These are phyloP conservation scores for Psilocybe subaeruginosa DNA, from an alignment of 768 basidiomycete genomes.

Conservation along the genomic window DNA sequence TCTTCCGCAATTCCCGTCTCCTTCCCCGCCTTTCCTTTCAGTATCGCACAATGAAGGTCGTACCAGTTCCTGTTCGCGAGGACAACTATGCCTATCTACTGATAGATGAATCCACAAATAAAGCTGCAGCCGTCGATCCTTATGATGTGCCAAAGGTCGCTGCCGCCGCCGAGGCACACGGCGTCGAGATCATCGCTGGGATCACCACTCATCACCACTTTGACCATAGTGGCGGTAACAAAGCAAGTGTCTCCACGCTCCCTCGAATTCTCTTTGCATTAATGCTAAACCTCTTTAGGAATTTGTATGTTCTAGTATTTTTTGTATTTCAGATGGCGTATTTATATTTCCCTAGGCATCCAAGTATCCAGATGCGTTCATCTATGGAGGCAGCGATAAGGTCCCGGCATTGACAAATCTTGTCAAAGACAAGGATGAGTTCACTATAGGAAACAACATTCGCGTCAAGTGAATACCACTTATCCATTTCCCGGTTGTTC, in stretches of 20 bases:
- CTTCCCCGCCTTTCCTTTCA: slow-evolving; percentile 23
- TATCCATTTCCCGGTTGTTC: not conserved
- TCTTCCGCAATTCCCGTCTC: slow-evolving; percentile 16
- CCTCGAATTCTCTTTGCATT: not conserved
- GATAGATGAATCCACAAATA: slow-evolving; percentile 66
- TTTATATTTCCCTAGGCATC: slow-evolving; percentile 35
- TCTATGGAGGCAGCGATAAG: slow-evolving; percentile 83
- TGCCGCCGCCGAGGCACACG: slow-evolving; percentile 60
- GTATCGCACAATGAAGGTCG: slow-evolving; percentile 61
- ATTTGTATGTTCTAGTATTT: slow-evolving; percentile 45
- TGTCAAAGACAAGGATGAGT: slow-evolving; percentile 82
- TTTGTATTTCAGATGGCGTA: not conserved
- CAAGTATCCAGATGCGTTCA: slow-evolving; percentile 49
- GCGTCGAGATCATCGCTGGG: slow-evolving; percentile 67
- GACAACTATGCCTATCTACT: slow-evolving; percentile 90
- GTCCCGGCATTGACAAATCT: slow-evolving; percentile 68
- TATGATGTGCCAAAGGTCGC: slow-evolving; percentile 75
- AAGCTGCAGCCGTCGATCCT: slow-evolving; percentile 81
- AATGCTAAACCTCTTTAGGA: slow-evolving; percentile 32
- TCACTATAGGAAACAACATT: slow-evolving; percentile 70
- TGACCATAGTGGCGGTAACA: slow-evolving; percentile 90
- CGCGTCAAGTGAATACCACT: slow-evolving; percentile 50
- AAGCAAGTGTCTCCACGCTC: slow-evolving; percentile 41
- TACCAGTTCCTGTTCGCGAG: slow-evolving; percentile 76
- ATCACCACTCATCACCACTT: slow-evolving; percentile 93